Evolutionary conservation across 805 yeast genomes (phyloP).

Genomic region (Wickerhamomyces xylosicus): DNA sequence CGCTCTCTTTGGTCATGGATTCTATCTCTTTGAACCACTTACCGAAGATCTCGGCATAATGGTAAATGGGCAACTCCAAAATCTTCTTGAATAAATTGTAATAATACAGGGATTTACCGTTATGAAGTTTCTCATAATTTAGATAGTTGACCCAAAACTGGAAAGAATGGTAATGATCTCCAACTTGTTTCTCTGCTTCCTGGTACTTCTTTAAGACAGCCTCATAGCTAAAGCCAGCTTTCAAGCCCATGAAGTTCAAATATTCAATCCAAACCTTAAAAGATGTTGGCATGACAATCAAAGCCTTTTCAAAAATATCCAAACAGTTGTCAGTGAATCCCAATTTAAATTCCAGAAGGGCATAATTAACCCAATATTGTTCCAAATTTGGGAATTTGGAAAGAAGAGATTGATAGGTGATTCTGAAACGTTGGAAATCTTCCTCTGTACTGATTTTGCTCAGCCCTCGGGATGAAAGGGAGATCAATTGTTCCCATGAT

Average conservation of each 20-base stretch:
- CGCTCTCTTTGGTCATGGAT: conserved; percentile 4
- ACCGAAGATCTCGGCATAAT: conserved; percentile 37
- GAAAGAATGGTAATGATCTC: conserved; percentile 39
- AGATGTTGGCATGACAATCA: conserved; percentile 32
- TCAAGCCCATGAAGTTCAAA: conserved; percentile 27
- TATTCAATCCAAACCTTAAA: conserved; percentile 41
- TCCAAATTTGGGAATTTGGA: conserved; percentile 37
- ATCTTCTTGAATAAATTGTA: conserved; percentile 32
- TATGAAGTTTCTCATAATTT: conserved; percentile 28
- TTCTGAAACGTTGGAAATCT: conserved; percentile 25
- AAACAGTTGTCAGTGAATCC: conserved; percentile 30
- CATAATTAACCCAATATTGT: conserved; percentile 50
- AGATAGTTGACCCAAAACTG: conserved; percentile 44
- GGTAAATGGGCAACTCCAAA: conserved; percentile 47
- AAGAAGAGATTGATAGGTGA: conserved; percentile 33
- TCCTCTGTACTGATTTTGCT: conserved; percentile 24
- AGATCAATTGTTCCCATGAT: conserved; percentile 28
- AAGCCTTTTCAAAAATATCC: conserved; percentile 27
- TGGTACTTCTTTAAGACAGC: conserved; percentile 31
- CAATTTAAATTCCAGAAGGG: conserved; percentile 33
- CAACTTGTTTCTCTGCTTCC: conserved; percentile 36
- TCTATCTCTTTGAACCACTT: conserved; percentile 25
- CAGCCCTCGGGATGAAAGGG: conserved; percentile 24
- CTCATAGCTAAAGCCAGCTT: conserved; percentile 17
- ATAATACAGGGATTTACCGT: conserved; percentile 16